Base-by-base conservation (phyloP, 805 yeast genomes). In the Lachancea thermotolerans region DNA sequence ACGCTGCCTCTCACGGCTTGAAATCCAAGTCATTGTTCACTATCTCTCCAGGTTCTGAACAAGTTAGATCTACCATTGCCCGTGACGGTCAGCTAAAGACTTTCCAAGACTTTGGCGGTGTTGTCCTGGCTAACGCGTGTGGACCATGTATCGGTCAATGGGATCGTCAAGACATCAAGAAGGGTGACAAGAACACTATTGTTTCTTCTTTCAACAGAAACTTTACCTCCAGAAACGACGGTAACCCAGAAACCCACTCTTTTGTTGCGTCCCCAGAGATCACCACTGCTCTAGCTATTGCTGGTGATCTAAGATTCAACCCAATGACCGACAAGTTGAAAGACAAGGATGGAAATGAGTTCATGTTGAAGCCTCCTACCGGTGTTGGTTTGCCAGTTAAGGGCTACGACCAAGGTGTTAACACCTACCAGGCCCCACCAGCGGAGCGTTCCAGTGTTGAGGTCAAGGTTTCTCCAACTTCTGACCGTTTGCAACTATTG, bases 71-170 rank as follows among this genome's bases (percentile, higher is more conserved):
- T 54, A 91, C 98, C 54, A 91, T 91, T 67, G 96, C 84, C 66
- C 84, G 96, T 70, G 98, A 91, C 68, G 97, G 98, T 51, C 83
- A 85, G 68, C 79, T 91, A 57, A 74, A 83, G 57, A 84, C 93
- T 56, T 89, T 91, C 70, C 81, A 82, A 64, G 88, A 87, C 62
- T 85, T 84, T 60, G 97, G 97, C 58, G 98, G 95, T 67, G 77
- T 83, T 50, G 97, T 91, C 45, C 75, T 91, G 65, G 97, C 98
- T 50, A 91, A 91, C 66, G 98, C 98, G 48, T 91, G 98, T 77
- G 98, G 98, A 64, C 98, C 98, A 65, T 90, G 98, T 79, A 90
- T 90, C 65, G 98, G 98, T 64, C 97, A 91, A 77, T 91, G 98
- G 98, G 96, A 90, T 69, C 85, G 98, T 72, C 85, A 77, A 62